Percentiles rank a stretch among this genome's conserved stretches.
phyloP scores from a whole-genome alignment of 1,139 yeast genomes.

The Yamadazyma sp. region DNA sequence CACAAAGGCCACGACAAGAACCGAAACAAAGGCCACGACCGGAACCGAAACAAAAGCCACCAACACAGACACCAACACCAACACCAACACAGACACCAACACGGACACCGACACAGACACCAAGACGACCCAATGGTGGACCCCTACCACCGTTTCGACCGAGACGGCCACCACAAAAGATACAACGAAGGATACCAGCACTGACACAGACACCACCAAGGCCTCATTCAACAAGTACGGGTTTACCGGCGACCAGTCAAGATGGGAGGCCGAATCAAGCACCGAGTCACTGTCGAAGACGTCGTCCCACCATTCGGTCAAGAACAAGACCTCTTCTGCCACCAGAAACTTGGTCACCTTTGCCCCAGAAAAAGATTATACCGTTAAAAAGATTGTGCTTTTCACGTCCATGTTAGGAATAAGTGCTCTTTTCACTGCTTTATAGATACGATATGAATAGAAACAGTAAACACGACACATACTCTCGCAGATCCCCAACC shows the following conservation, averaged over 20 bases:
- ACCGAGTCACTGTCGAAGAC: conserved; percentile 15
- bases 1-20: conserved; percentile 5
- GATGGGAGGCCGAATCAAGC: conserved; percentile 26
- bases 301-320: conserved; percentile 16
- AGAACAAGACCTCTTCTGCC: conserved; percentile 22
- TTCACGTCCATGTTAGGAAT: conserved; percentile 13
- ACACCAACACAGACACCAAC: neutral
- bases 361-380: conserved; percentile 14
- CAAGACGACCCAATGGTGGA: conserved; percentile 16
- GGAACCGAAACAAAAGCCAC: conserved; percentile 1
- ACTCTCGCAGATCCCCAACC: too few relatives aligned
- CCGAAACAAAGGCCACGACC: conserved; percentile 5
- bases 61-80: neutral
- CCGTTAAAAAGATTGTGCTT: conserved; percentile 13
- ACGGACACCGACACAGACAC: conserved; percentile 14
- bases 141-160: conserved; percentile 20
- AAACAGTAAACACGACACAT: too few relatives aligned
- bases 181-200: conserved; percentile 9
- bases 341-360: conserved; percentile 10
- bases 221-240: conserved; percentile 44
- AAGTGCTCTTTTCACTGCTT: conserved; percentile 13
- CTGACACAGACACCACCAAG: conserved; percentile 5
- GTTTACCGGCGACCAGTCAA: conserved; percentile 41
- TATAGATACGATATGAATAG: conserved; percentile 5
- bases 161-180: conserved; percentile 15